These are phyloP conservation scores for Naganishia liquefaciens DNA, from an alignment of 1,284 basidiomycete species.

Conservation along the genomic window DNA sequence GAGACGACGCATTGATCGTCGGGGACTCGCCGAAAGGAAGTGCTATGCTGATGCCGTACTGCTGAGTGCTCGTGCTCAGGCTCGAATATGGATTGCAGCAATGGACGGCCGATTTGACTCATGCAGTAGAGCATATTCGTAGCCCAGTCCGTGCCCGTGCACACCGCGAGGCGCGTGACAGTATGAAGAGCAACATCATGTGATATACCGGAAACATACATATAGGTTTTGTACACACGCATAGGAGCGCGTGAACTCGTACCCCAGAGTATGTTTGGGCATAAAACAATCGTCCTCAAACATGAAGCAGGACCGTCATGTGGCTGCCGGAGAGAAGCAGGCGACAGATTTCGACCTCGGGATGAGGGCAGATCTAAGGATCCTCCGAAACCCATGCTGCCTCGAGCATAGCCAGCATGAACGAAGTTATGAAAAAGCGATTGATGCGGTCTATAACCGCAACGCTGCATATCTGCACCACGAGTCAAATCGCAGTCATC, in stretches of 20 bases:
- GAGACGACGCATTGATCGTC: too few relatives aligned
- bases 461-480: neutral
- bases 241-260: slow-evolving; percentile 19
- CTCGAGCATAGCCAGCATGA: too few relatives aligned
- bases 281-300: slow-evolving; percentile 21
- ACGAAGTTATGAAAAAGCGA: too few relatives aligned
- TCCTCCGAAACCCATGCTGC: slow-evolving; percentile 15
- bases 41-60: too few relatives aligned
- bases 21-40: too few relatives aligned
- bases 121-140: neutral
- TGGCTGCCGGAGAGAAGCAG: too few relatives aligned
- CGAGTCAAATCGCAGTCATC: neutral
- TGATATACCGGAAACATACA: slow-evolving; percentile 28
- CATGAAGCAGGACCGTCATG: slow-evolving; percentile 13
- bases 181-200: slow-evolving; percentile 24
- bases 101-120: neutral
- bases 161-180: neutral
- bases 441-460: too few relatives aligned
- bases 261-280: slow-evolving; percentile 21
- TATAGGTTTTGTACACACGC: slow-evolving; percentile 25
- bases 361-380: slow-evolving; percentile 23
- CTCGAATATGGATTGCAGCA: slow-evolving; percentile 2
- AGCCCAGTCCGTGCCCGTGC: slow-evolving; percentile 11
- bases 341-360: slow-evolving; percentile 19
- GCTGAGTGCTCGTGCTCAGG: neutral